phyloP scores from a whole-genome alignment of 225 moss, liverwort and hornwort genomes.

The Lunularia cruciata region DNA sequence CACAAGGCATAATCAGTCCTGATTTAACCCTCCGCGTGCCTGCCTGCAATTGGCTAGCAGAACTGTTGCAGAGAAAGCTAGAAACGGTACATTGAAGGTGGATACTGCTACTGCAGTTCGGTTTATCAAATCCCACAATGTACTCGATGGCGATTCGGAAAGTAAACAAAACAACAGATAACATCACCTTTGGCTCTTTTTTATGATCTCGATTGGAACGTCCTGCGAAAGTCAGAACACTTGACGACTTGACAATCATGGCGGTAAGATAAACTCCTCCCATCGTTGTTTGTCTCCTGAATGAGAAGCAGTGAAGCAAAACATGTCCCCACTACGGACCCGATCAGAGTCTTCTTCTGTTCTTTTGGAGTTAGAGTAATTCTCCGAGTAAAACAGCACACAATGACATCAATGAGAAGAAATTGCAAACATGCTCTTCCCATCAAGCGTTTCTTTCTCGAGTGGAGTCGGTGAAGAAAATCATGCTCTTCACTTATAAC shows the following conservation, averaged over 20 bases:
- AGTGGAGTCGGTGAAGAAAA: neutral
- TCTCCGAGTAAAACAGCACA: slow-evolving; percentile 8
- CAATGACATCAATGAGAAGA: neutral
- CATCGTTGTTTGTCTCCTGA: neutral
- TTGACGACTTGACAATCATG: neutral
- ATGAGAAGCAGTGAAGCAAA: neutral
- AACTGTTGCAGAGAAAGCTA: too few relatives aligned
- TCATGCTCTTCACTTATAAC: neutral
- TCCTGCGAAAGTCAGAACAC: too few relatives aligned
- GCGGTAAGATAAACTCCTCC: neutral
- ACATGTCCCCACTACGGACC: neutral
- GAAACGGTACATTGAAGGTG: too few relatives aligned
- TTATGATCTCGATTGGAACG: too few relatives aligned
- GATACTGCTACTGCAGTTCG: too few relatives aligned
- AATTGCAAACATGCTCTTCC: slow-evolving; percentile 1
- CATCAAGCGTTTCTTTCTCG: slow-evolving; percentile 4
- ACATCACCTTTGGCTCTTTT: too few relatives aligned
- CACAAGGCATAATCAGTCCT: too few relatives aligned
- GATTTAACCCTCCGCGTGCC: too few relatives aligned
- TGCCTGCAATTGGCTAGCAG: too few relatives aligned
- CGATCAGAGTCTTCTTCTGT: slow-evolving; percentile 3
- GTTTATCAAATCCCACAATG: too few relatives aligned
- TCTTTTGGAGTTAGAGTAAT: slow-evolving; percentile 1
- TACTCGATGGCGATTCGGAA: too few relatives aligned
- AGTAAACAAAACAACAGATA: too few relatives aligned